Evolutionary conservation across 495 filamentous ascomycete species (phyloP).

Genomic region (Endocarpon pusillum): DNA sequence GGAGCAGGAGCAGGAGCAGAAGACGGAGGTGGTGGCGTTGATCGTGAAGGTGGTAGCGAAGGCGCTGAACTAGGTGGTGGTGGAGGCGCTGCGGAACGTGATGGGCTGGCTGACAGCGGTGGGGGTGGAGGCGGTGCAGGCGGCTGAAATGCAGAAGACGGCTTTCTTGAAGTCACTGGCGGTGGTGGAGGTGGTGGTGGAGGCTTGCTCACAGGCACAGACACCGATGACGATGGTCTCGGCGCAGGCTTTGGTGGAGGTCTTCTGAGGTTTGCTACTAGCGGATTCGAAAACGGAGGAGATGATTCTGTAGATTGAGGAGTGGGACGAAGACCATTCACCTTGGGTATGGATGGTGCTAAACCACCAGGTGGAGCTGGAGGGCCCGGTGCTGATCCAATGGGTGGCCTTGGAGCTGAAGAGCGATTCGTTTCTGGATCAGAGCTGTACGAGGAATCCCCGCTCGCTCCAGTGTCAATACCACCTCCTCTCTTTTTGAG

Average conservation of each 20-base stretch:
- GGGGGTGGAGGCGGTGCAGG: slow-evolving; percentile 27
- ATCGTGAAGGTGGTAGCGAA: slow-evolving; percentile 19
- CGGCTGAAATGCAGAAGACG: slow-evolving; percentile 31
- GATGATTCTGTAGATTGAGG: slow-evolving; percentile 40
- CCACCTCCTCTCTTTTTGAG: slow-evolving; percentile 73
- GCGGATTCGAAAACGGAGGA: slow-evolving; percentile 33
- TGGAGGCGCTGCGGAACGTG: slow-evolving; percentile 25
- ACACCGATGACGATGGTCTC: slow-evolving; percentile 32
- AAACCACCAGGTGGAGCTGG: slow-evolving; percentile 36
- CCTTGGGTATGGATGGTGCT: slow-evolving; percentile 21
- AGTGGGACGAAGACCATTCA: slow-evolving; percentile 25
- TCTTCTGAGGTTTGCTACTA: slow-evolving; percentile 44
- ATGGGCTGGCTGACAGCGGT: slow-evolving; percentile 22
- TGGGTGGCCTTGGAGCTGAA: slow-evolving; percentile 40
- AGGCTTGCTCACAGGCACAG: slow-evolving; percentile 32
- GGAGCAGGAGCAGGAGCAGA: slow-evolving; percentile 24
- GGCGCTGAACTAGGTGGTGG: slow-evolving; percentile 23
- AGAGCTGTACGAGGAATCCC: slow-evolving; percentile 59
- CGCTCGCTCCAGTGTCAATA: slow-evolving; percentile 72
- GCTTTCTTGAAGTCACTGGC: slow-evolving; percentile 43
- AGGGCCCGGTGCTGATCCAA: slow-evolving; percentile 41
- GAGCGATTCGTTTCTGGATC: slow-evolving; percentile 52
- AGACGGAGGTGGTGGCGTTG: slow-evolving; percentile 31
- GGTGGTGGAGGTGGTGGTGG: slow-evolving; percentile 43
- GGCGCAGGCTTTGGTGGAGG: slow-evolving; percentile 32